phyloP scores from a whole-genome alignment of 1,139 yeast genomes.

The Komagataea norvegica region DNA sequence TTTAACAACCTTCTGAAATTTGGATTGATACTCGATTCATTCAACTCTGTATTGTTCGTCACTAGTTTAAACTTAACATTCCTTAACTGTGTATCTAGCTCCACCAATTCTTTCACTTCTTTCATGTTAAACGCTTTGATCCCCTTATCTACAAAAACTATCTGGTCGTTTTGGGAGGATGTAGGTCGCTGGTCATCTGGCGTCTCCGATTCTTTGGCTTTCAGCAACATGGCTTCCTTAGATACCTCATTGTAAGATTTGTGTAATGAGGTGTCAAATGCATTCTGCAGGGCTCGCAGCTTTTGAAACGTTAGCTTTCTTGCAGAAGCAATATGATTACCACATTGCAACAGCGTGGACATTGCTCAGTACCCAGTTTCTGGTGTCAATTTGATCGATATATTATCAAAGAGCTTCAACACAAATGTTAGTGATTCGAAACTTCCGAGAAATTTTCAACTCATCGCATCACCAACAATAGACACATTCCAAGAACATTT shows the following conservation, averaged over 20 bases:
- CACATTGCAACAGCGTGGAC: background rate
- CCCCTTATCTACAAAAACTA: slow-evolving; percentile 14
- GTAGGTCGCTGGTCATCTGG: background rate
- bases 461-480: too few relatives aligned
- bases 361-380: background rate
- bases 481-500: too few relatives aligned
- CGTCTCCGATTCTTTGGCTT: background rate
- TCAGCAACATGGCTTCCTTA: background rate
- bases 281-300: background rate
- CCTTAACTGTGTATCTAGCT: slow-evolving; percentile 9
- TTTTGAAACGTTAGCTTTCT: background rate
- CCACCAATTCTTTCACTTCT: slow-evolving; percentile 14
- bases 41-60: slow-evolving; percentile 10
- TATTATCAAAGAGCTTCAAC: background rate
- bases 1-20: slow-evolving; percentile 16
- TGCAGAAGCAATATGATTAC: background rate
- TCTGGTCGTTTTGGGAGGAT: too few relatives aligned
- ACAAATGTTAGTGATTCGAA: background rate
- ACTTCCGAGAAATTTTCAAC: too few relatives aligned
- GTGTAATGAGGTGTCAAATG: background rate
- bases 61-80: slow-evolving; percentile 16
- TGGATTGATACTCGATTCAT: slow-evolving; percentile 11
- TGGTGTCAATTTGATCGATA: background rate
- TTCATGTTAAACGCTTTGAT: slow-evolving; percentile 15
- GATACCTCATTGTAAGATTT: slow-evolving; percentile 1